A percentile compares a stretch with the other conserved stretches of the same genome.
Evolutionary conservation across 371 early-diverging fungal genomes (phyloP).

Genomic region (Syncephalastrum contaminatum): DNA sequence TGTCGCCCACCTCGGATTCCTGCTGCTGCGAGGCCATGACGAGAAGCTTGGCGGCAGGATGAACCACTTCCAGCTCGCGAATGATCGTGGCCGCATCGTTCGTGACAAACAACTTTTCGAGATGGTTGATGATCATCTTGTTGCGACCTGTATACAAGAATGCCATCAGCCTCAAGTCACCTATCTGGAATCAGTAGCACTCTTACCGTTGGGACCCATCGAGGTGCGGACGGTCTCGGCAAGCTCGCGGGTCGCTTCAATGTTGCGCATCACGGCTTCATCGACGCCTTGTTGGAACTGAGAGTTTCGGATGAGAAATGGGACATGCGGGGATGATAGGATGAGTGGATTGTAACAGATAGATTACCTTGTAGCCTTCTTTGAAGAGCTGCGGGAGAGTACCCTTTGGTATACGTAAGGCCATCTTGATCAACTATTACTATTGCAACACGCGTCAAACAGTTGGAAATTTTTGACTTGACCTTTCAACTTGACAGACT

Average conservation of each 20-base stretch:
- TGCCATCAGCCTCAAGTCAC: not conserved
- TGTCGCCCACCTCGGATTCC: constrained; percentile 97
- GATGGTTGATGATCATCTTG: constrained; percentile 99
- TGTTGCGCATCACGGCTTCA: constrained; percentile 94
- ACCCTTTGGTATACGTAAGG: constrained; percentile 90
- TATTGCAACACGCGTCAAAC: constrained; percentile 16
- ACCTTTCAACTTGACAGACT: too few relatives aligned
- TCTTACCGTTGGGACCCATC: constrained; percentile 95
- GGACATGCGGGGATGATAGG: not conserved
- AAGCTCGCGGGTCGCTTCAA: constrained; percentile 90
- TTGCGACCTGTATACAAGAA: constrained; percentile 78
- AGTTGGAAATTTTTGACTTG: not conserved
- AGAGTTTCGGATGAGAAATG: constrained; percentile 3
- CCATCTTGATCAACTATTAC: constrained; percentile 62
- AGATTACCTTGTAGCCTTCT: constrained; percentile 91
- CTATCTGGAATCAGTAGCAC: not conserved
- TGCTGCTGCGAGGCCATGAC: constrained; percentile 98
- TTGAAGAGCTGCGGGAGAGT: constrained; percentile 90
- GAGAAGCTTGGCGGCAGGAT: constrained; percentile 98
- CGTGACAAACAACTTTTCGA: constrained; percentile 98
- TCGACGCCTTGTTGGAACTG: constrained; percentile 95
- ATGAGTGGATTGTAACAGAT: not conserved
- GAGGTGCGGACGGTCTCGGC: constrained; percentile 92
- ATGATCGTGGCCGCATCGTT: constrained; percentile 99
- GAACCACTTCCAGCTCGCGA: constrained; percentile 96